Evolutionary conservation across 306 rosid species (phyloP).

Genomic region (Quercus bicolor): DNA sequence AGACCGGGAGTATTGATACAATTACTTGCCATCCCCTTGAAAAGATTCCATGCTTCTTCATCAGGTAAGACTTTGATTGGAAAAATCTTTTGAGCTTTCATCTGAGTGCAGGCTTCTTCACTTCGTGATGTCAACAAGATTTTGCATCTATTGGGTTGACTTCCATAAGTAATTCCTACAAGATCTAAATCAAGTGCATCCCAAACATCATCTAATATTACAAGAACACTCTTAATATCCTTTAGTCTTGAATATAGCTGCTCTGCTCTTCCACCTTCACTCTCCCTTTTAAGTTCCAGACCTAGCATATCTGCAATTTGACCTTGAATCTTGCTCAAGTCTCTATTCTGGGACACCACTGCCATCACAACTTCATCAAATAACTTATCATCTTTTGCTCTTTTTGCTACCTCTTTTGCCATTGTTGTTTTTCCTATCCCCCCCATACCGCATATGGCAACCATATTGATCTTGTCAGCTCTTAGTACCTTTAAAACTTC

Average conservation of each 20-base stretch:
- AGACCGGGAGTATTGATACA: background rate
- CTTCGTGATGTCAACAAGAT: conserved; percentile 33
- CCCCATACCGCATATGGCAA: conserved; percentile 27
- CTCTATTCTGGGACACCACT: conserved; percentile 14
- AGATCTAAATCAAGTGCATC: conserved; percentile 16
- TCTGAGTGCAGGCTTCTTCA: background rate
- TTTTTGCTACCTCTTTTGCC: conserved; percentile 2
- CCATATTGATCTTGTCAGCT: background rate
- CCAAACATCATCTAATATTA: conserved; percentile 46
- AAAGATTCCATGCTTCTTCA: conserved; percentile 28
- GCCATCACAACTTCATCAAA: background rate
- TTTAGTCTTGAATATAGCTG: background rate
- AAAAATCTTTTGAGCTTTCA: conserved; percentile 16
- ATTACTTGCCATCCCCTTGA: background rate
- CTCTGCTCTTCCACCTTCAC: too few relatives aligned
- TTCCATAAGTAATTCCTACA: conserved; percentile 20
- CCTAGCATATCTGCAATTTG: conserved; percentile 13
- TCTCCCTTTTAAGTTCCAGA: background rate
- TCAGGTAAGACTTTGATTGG: background rate
- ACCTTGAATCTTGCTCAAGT: conserved; percentile 5
- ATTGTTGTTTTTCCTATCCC: conserved; percentile 30
- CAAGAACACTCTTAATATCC: background rate
- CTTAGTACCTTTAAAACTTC: background rate
- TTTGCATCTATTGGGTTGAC: conserved; percentile 20
- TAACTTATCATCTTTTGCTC: too few relatives aligned